phyloP scores from a whole-genome alignment of 2,329 filamentous ascomycete species.

The Aspergillus transmontanensis region DNA sequence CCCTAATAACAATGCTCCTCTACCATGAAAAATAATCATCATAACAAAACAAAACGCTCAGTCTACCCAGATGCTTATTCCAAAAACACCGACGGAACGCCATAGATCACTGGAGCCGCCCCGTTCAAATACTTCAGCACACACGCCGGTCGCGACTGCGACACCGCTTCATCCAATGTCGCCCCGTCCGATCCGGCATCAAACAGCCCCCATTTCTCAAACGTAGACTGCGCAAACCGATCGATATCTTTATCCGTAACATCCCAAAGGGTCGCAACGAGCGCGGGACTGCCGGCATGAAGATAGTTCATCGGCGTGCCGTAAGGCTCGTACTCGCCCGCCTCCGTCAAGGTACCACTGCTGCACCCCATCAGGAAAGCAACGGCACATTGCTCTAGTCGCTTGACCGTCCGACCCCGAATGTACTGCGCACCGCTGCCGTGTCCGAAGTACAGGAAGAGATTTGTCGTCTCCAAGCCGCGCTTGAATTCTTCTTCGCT shows the following conservation, averaged over 20 bases:
- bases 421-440: slow-evolving; percentile 95
- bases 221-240: slow-evolving; percentile 76
- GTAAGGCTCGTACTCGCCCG: slow-evolving; percentile 86
- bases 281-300: slow-evolving; percentile 79
- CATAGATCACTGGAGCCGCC: slow-evolving; percentile 91
- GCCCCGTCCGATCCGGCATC: slow-evolving; percentile 40
- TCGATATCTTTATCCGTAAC: slow-evolving; percentile 98
- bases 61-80: slow-evolving; percentile 25
- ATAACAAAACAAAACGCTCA: background rate
- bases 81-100: slow-evolving; percentile 81
- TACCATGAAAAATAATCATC: background rate
- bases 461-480: slow-evolving; percentile 65
- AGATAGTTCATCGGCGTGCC: slow-evolving; percentile 92
- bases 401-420: slow-evolving; percentile 77
- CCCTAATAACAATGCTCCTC: slow-evolving; percentile 3
- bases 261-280: slow-evolving; percentile 95
- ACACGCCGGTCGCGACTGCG: slow-evolving; percentile 74
- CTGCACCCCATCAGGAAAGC: slow-evolving; percentile 94
- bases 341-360: slow-evolving; percentile 76
- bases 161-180: slow-evolving; percentile 79
- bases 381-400: slow-evolving; percentile 75
- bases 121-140: slow-evolving; percentile 89
- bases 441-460: slow-evolving; percentile 94
- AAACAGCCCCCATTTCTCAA: slow-evolving; percentile 85
- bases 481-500: slow-evolving; percentile 75